Percentiles rank a stretch among this genome's conserved stretches.
These are phyloP conservation scores for Seiridium cupressi DNA, from an alignment of 2,329 filamentous ascomycete species.

Conservation along the genomic window DNA sequence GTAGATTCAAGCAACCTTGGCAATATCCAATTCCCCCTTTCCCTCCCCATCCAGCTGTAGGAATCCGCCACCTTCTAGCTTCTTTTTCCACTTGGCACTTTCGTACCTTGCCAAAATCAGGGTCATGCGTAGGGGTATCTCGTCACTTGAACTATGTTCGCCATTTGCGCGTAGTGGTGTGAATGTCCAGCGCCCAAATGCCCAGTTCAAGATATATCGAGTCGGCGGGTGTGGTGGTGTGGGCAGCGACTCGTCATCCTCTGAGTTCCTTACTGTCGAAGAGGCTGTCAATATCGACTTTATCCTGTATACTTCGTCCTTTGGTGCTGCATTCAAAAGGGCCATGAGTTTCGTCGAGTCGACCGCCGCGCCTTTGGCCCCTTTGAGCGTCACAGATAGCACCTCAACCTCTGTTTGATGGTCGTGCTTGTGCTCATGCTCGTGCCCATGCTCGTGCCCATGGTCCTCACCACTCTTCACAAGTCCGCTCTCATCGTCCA, in stretches of 20 bases:
- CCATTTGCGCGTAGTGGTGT: conserved; percentile 53
- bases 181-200: conserved; percentile 93
- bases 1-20: conserved; percentile 41
- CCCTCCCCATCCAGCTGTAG: conserved; percentile 46
- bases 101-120: conserved; percentile 39
- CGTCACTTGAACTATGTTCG: conserved; percentile 54
- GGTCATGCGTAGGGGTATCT: conserved; percentile 66
- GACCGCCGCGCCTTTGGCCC: conserved; percentile 36
- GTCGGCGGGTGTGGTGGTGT: conserved; percentile 24
- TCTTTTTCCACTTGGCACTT: conserved; percentile 12
- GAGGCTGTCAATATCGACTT: conserved; percentile 65
- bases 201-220: conserved; percentile 95
- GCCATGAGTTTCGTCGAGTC: conserved; percentile 62
- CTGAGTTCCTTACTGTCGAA: conserved; percentile 45
- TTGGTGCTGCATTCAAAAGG: conserved; percentile 72
- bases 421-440: conserved; percentile 43
- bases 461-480: conserved; percentile 38
- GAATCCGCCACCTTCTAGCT: conserved; percentile 49
- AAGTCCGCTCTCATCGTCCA: conserved; percentile 39
- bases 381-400: conserved; percentile 71
- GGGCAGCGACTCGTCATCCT: conserved; percentile 39
- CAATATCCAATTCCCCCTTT: conserved; percentile 50
- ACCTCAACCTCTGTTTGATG: conserved; percentile 92
- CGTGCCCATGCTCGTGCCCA: conserved; percentile 37
- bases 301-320: conserved; percentile 94